A percentile compares a stretch with the other conserved stretches of the same genome.
phyloP scores from a whole-genome alignment of 1,139 yeast genomes.

The Meyerozyma smithsonii region DNA sequence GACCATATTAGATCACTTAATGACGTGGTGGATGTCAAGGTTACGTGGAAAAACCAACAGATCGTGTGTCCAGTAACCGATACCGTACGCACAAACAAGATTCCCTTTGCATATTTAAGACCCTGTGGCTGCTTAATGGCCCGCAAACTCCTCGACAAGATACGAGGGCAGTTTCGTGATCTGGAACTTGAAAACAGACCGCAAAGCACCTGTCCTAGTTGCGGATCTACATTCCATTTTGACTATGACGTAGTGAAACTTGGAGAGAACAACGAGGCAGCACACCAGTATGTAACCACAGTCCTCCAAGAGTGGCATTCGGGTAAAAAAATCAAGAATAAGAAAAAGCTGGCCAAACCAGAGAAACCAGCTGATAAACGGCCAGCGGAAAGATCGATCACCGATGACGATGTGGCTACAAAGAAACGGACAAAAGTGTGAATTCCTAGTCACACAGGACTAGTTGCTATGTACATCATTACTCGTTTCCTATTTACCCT shows the following conservation, averaged over 20 bases:
- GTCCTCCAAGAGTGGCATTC: background rate
- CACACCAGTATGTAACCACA: background rate
- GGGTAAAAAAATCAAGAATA: background rate
- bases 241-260: conserved; percentile 30
- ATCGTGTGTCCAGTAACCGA: conserved; percentile 6
- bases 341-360: background rate
- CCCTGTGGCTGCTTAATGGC: conserved; percentile 4
- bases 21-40: conserved; percentile 26
- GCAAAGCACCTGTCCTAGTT: conserved; percentile 15
- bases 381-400: background rate
- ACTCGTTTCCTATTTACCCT: conserved; percentile 8
- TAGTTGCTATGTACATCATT: background rate
- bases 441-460: background rate
- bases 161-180: background rate
- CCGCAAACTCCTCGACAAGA: background rate
- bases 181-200: conserved; percentile 4
- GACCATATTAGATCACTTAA: conserved; percentile 14
- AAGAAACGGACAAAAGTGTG: background rate
- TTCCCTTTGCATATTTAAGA: conserved; percentile 4
- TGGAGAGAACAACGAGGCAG: background rate
- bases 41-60: conserved; percentile 19
- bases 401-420: background rate
- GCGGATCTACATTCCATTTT: conserved; percentile 20
- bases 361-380: background rate
- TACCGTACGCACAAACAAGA: conserved; percentile 7